A percentile compares a stretch with the other conserved stretches of the same genome.
phyloP scores from a whole-genome alignment of 176 grass and related monocot species.

The Dendrocalamus sinicus region DNA sequence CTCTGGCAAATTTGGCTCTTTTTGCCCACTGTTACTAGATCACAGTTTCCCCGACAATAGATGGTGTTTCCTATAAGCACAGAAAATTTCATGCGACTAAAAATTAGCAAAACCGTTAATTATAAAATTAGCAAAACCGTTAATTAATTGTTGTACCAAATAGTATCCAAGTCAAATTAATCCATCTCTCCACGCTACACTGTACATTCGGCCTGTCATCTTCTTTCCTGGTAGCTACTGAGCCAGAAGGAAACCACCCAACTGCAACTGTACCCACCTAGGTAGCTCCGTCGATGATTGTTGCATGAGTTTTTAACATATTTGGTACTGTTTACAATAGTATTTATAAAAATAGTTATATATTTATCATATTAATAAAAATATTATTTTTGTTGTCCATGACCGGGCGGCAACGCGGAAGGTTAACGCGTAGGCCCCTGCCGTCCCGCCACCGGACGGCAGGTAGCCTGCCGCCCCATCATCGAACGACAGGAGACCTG shows the following conservation, averaged over 20 bases:
- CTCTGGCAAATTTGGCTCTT: too few species aligned
- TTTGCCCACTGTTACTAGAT: not conserved
- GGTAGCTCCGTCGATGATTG: not conserved
- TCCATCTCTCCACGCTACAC: not conserved
- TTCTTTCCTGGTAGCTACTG: slow-evolving; percentile 30
- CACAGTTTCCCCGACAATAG: not conserved
- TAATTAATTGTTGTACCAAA: not conserved
- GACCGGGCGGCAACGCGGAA: too few species aligned
- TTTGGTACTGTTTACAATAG: too few species aligned
- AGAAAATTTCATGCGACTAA: not conserved
- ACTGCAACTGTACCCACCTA: not conserved
- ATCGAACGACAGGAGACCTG: too few species aligned
- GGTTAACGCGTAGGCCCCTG: too few species aligned
- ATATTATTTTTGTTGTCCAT: too few species aligned
- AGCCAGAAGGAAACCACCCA: slow-evolving; percentile 2
- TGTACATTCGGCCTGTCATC: slow-evolving; percentile 12
- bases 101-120: not conserved
- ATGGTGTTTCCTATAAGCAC: not conserved
- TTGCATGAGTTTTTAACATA: too few species aligned
- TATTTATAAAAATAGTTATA: too few species aligned
- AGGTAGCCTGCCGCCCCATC: too few species aligned
- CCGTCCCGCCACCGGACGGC: too few species aligned
- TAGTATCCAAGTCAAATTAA: not conserved
- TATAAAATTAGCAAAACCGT: not conserved
- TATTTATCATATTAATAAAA: too few species aligned